A percentile compares a stretch with the other conserved stretches of the same genome.
phyloP scores from a whole-genome alignment of 345 rosid genomes.

The Raphanus sativus region DNA sequence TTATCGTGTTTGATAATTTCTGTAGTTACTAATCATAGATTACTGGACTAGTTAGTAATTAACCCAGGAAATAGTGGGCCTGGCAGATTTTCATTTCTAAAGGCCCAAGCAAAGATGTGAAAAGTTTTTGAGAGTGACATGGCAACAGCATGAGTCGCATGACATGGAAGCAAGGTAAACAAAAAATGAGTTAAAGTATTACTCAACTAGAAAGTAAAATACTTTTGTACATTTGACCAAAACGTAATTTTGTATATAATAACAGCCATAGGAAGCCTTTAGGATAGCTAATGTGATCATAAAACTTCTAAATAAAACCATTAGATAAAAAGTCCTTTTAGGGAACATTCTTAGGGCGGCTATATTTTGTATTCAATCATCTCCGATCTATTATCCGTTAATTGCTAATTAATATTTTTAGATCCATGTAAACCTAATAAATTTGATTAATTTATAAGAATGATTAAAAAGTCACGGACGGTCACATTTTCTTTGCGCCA shows the following conservation, averaged over 20 bases:
- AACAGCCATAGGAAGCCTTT: not conserved
- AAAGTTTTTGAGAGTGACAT: constrained; percentile 8
- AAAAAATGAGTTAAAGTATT: not conserved
- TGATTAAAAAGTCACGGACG: not conserved
- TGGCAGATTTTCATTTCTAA: not conserved
- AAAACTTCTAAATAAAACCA: not conserved
- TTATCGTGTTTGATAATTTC: not conserved
- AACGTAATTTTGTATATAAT: constrained; percentile 10
- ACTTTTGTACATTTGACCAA: constrained; percentile 29
- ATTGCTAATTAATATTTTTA: not conserved
- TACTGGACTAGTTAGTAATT: not conserved
- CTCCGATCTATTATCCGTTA: constrained; percentile 13
- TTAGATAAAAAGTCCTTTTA: not conserved
- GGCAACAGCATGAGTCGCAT: constrained; percentile 4
- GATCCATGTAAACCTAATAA: not conserved
- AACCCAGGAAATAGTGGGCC: not conserved
- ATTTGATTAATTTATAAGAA: not conserved
- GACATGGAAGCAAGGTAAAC: constrained; percentile 4
- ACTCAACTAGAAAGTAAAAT: constrained; percentile 29
- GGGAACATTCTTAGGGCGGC: constrained; percentile 28
- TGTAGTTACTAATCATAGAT: not conserved
- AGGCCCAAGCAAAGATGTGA: constrained; percentile 13
- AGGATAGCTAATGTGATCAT: not conserved
- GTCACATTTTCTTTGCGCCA: constrained; percentile 13
- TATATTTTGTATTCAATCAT: not conserved